Evolutionary conservation across 1,139 yeast genomes (phyloP), one percentile per base, ranked within the genome.

Genomic region (Groenewaldozyma auringiensis): DNA sequence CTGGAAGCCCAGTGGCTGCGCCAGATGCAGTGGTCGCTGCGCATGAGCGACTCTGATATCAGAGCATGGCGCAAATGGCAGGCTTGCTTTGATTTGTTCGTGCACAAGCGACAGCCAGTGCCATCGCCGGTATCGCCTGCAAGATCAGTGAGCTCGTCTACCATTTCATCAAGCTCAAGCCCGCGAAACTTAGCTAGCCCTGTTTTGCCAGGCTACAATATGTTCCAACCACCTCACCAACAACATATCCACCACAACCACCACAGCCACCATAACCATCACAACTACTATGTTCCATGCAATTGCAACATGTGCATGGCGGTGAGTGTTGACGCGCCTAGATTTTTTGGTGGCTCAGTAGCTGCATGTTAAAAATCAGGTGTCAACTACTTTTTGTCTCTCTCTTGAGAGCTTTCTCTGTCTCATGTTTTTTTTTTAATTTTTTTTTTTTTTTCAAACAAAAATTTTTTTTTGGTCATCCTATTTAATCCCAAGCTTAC

Each of bases 1-100:
- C 70, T 78, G 53, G 98, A 92, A 68, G 75, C 76, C 48, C 71
- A 69, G 42, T 92, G 97, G 96, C 73, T 92, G 45, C 47, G 49
- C 37, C 53, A 58, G 20, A 58, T 65, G 45, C 50, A 58, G 43
- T 66, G 70, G 68, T 52, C 59, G 33, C 52, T 67, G 16, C 63
- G 61, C 42, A 53, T 62, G 14, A 49, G 53, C 36, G 57, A 56
- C 8, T 49, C 48, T 14, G 68, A 64, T 40, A 50, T 55, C 32
- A 53, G 51, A 37, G 69, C 67, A 36, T 68, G 70, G 71, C 52
- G 56, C 34, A 61, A 63, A 43, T 68, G 72, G 71, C 54, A 63
- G 41, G 59, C 61, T 41, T 64, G 66, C 50, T 68, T 68, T 68
- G 45, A 45, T n/a, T 47, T 55, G 40, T 56, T 48, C 41, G 45